phyloP scores from a whole-genome alignment of 805 yeast species.

The Barnettozyma pratensis region DNA sequence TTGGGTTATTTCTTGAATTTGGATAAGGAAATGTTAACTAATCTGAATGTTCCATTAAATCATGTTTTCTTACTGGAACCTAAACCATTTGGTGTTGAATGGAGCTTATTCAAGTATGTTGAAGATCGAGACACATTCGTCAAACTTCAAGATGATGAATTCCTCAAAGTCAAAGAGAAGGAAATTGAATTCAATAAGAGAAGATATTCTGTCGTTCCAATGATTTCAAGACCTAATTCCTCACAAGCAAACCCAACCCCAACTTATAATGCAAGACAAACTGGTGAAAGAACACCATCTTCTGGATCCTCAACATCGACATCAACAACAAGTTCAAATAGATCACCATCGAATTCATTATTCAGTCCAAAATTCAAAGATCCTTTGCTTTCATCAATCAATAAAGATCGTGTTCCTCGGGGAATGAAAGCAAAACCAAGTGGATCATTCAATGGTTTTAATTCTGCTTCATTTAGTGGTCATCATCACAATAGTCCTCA shows the following conservation, averaged over 20 bases:
- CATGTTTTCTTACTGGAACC: conserved; percentile 87
- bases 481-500: too few relatives aligned
- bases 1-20: conserved; percentile 87
- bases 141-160: conserved; percentile 44
- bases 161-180: conserved; percentile 47
- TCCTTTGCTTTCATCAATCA: neutral
- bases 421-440: neutral
- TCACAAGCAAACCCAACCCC: conserved; percentile 1
- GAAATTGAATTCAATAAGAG: conserved; percentile 67
- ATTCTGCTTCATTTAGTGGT: neutral
- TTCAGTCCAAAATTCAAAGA: conserved; percentile 1
- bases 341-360: neutral
- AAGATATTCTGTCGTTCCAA: conserved; percentile 70
- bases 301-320: neutral
- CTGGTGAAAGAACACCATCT: conserved; percentile 2
- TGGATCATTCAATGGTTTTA: neutral
- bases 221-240: conserved; percentile 4
- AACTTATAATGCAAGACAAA: neutral
- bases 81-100: conserved; percentile 93
- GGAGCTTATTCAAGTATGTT: conserved; percentile 84
- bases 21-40: conserved; percentile 74
- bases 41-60: conserved; percentile 88
- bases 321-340: neutral
- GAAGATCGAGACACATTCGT: conserved; percentile 74
- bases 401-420: conserved; percentile 3